Evolutionary conservation across 1,284 basidiomycete species (phyloP).

Genomic region (Xanthoconium separans): DNA sequence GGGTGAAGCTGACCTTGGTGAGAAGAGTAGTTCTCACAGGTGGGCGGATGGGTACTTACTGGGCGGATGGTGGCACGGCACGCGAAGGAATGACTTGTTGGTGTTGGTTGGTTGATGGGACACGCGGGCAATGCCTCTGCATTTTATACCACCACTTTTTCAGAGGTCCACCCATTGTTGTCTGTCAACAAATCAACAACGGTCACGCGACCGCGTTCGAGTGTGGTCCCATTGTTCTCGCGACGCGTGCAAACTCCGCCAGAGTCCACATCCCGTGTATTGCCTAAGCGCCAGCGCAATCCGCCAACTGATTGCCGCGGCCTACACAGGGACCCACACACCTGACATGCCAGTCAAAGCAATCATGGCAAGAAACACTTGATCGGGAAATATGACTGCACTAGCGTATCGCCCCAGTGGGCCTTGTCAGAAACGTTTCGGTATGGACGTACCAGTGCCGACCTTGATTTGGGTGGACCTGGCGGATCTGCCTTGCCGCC

Average conservation of each 20-base stretch:
- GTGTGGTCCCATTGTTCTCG: conserved; percentile 20
- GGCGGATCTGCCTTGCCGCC: background rate
- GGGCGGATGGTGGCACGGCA: background rate
- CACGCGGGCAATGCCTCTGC: background rate
- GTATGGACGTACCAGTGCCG: background rate
- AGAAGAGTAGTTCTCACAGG: background rate
- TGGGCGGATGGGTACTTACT: background rate
- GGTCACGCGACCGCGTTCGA: background rate
- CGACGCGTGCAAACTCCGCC: background rate
- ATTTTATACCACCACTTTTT: conserved; percentile 18
- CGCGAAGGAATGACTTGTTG: background rate
- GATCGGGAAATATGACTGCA: background rate
- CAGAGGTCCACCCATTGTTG: conserved; percentile 6
- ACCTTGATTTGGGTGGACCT: background rate
- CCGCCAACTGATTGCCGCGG: background rate
- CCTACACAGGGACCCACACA: conserved; percentile 9
- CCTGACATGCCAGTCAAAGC: conserved; percentile 1
- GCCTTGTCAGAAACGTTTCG: background rate
- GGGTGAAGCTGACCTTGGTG: background rate
- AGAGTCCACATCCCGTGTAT: conserved; percentile 11
- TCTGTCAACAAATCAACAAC: background rate
- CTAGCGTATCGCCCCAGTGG: too few relatives aligned
- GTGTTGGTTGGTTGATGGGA: background rate
- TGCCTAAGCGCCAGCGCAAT: background rate
- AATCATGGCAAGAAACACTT: background rate